phyloP scores from a whole-genome alignment of 441 rosid genomes.

The Theobroma grandiflorum region DNA sequence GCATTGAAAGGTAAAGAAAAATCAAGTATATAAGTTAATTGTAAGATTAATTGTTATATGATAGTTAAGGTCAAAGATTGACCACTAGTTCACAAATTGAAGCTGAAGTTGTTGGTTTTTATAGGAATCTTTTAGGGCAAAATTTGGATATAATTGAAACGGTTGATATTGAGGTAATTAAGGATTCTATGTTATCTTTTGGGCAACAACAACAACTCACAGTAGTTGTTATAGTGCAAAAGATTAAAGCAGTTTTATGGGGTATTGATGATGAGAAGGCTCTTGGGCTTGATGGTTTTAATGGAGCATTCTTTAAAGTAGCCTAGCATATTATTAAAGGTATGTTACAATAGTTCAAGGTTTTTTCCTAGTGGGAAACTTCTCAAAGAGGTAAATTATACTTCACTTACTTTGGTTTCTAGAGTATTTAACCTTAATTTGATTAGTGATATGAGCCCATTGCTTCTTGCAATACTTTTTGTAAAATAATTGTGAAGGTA shows the following conservation, averaged over 20 bases:
- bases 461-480: background rate
- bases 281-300: background rate
- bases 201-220: background rate
- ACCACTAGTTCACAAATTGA: background rate
- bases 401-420: background rate
- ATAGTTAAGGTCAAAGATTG: too few relatives aligned
- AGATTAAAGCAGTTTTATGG: background rate
- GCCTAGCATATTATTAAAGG: background rate
- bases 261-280: background rate
- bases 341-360: background rate
- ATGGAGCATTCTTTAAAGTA: too few relatives aligned
- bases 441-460: background rate
- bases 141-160: too few relatives aligned
- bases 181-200: background rate
- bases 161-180: too few relatives aligned
- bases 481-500: background rate
- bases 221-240: background rate
- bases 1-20: too few relatives aligned
- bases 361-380: background rate
- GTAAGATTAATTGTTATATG: too few relatives aligned
- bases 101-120: background rate
- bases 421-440: too few relatives aligned
- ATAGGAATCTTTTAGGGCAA: background rate
- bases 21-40: too few relatives aligned
- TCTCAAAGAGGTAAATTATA: too few relatives aligned